phyloP scores from a whole-genome alignment of 2,329 filamentous ascomycete genomes.

The Fusarium compactum region DNA sequence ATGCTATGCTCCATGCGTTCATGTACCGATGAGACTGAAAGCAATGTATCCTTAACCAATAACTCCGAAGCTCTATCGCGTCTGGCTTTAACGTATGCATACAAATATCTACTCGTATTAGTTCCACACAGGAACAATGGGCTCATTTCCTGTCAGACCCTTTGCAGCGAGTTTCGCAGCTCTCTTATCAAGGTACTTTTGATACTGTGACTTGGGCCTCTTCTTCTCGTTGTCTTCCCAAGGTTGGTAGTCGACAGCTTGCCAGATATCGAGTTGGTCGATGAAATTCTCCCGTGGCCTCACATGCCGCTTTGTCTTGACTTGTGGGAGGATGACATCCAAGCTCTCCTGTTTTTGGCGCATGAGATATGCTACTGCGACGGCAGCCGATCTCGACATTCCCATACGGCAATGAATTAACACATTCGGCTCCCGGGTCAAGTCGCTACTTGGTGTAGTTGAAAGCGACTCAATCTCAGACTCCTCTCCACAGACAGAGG shows the following conservation, averaged over 20 bases:
- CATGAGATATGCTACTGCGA: slow-evolving; percentile 52
- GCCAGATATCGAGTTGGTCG: slow-evolving; percentile 52
- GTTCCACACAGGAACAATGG: slow-evolving; percentile 28
- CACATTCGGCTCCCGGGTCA: slow-evolving; percentile 35
- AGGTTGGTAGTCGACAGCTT: slow-evolving; percentile 45
- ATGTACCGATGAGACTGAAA: slow-evolving; percentile 13
- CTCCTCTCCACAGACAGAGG: slow-evolving; percentile 6
- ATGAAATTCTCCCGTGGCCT: slow-evolving; percentile 49
- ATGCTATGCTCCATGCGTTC: background rate
- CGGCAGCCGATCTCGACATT: slow-evolving; percentile 50
- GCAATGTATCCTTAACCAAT: slow-evolving; percentile 15
- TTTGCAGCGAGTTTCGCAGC: slow-evolving; percentile 38
- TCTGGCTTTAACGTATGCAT: slow-evolving; percentile 3
- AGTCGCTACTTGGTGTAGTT: slow-evolving; percentile 12
- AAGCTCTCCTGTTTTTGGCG: slow-evolving; percentile 36
- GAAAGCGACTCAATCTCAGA: slow-evolving; percentile 9
- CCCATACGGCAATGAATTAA: slow-evolving; percentile 53
- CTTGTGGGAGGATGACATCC: slow-evolving; percentile 31
- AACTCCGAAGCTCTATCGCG: background rate
- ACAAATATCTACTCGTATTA: slow-evolving; percentile 5
- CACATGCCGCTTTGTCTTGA: slow-evolving; percentile 42
- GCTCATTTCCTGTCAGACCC: slow-evolving; percentile 40
- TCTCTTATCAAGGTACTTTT: slow-evolving; percentile 34
- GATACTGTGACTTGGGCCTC: slow-evolving; percentile 47
- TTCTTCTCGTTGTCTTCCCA: slow-evolving; percentile 47